A percentile compares a stretch with the other conserved stretches of the same genome.
phyloP scores from a whole-genome alignment of 371 early-diverging fungal genomes.

The Mycotypha africana region DNA sequence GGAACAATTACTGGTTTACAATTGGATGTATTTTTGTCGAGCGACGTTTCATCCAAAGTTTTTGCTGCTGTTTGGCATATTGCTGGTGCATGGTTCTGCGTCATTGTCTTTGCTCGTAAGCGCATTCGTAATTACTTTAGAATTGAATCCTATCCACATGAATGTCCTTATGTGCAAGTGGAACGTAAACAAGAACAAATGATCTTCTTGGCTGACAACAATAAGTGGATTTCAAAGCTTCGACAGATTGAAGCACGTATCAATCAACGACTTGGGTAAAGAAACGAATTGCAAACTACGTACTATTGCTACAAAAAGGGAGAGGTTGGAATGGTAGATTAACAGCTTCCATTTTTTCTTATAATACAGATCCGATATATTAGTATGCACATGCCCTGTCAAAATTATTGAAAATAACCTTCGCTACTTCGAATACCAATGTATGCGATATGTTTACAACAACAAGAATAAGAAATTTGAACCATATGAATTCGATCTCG shows the following conservation, averaged over 20 bases:
- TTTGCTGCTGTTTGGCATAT: conserved; percentile 68
- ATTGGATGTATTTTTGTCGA: conserved; percentile 43
- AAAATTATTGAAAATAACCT: conserved; percentile 40
- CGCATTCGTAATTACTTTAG: conserved; percentile 60
- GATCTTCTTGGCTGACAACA: conserved; percentile 49
- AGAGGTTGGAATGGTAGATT: too few species aligned
- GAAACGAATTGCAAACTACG: too few species aligned
- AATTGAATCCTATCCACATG: conserved; percentile 36
- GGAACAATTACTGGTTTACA: conserved; percentile 29
- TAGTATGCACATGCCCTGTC: conserved; percentile 38
- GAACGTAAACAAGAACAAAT: conserved; percentile 51
- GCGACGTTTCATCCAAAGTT: conserved; percentile 48
- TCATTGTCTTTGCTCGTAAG: conserved; percentile 31
- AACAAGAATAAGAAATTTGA: conserved; percentile 34
- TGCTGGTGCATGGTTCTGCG: conserved; percentile 54
- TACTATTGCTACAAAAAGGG: too few species aligned
- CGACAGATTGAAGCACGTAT: conserved; percentile 20
- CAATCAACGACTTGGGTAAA: conserved; percentile 9
- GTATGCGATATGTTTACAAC: conserved; percentile 66
- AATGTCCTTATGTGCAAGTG: conserved; percentile 54
- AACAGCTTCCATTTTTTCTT: too few species aligned
- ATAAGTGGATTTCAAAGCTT: conserved; percentile 26
- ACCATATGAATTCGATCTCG: conserved; percentile 51
- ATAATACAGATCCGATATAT: conserved; percentile 30
- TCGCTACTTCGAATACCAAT: conserved; percentile 65